Evolutionary conservation across 345 rosid species (phyloP).

Genomic region (Linum trigynum): DNA sequence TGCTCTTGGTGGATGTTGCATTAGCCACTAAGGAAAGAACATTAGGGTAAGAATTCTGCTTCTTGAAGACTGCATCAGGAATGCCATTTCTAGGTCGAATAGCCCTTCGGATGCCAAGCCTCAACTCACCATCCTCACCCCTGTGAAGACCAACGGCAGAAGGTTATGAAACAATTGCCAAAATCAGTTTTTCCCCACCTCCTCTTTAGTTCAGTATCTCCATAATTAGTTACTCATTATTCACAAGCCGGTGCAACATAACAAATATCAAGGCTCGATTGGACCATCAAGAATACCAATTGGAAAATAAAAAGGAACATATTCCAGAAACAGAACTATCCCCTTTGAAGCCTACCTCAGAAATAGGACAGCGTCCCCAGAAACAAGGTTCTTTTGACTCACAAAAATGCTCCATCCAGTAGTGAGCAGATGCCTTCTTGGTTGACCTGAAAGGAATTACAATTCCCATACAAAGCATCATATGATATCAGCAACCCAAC

Average conservation of each 20-base stretch:
- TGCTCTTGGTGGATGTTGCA: slow-evolving; percentile 56
- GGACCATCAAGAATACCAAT: not conserved
- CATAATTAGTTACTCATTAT: no score
- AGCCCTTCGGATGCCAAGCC: slow-evolving; percentile 75
- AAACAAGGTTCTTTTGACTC: slow-evolving; percentile 79
- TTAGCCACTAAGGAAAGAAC: slow-evolving; percentile 55
- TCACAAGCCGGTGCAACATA: not conserved
- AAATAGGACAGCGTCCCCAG: slow-evolving; percentile 90
- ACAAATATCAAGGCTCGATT: not conserved
- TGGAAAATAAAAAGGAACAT: not conserved
- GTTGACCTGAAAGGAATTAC: slow-evolving; percentile 60
- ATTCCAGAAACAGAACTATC: slow-evolving; percentile 1
- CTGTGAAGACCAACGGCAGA: slow-evolving; percentile 23
- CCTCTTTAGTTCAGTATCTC: no score
- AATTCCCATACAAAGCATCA: slow-evolving; percentile 3
- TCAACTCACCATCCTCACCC: slow-evolving; percentile 72
- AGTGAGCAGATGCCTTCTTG: slow-evolving; percentile 93
- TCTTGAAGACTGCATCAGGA: slow-evolving; percentile 51
- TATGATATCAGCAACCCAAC: slow-evolving; percentile 5
- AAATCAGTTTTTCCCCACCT: no score
- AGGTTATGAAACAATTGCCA: no score
- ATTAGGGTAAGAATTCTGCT: slow-evolving; percentile 40
- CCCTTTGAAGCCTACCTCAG: slow-evolving; percentile 43
- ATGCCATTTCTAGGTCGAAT: slow-evolving; percentile 64
- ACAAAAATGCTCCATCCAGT: slow-evolving; percentile 97